Evolutionary conservation across 2,329 filamentous ascomycete species (phyloP), one percentile per base, ranked within the genome.

Genomic region (Fusarium luffae): DNA sequence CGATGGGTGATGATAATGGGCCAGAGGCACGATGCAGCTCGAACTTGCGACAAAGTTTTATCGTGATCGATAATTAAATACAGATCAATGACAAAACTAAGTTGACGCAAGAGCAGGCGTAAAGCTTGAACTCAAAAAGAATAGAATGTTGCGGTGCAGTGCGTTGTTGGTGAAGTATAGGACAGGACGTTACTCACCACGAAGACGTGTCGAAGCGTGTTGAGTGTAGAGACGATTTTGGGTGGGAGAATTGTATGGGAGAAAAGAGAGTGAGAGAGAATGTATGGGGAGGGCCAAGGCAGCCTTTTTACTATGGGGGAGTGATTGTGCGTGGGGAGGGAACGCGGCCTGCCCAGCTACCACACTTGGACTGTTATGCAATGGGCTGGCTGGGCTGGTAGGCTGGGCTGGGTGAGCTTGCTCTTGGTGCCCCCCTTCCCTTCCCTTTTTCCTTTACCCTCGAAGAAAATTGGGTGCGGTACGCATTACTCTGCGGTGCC

Each of bases 251-350:
- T 86, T 88, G 86, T 88, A 87, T 88, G 86, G 84, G 85, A 86
- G 82, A 84, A 83, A 82, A 85, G 84, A 85, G 83, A 84, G 82
- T 78, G 80, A 81, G 82, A 81, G 75, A 82, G 83, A 82, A 79
- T 84, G 84, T 85, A 85, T 84, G 84, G 84, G 82, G 81, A 76
- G 78, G 80, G 80, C 82, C 81, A 81, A 81, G 82, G 82, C 82
- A 82, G 83, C 85, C 85, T 88, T 89, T 89, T 89, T 88, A 88
- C 86, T 87, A 85, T 86, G 86, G 83, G 84, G 80, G 85, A 85
- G 84, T 88, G 86, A 88, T 88, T 88, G 85, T 81, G 69, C 68
- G 84, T 77, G 80, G 77, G 78, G 74, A 75, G 74, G 63, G 73
- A 75, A 73, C 71, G 73, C 71, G 73, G 67, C 72, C 70, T 74